Conservation (phyloP, 2,329 filamentous ascomycete genomes). For the Knufia fluminis region DNA sequence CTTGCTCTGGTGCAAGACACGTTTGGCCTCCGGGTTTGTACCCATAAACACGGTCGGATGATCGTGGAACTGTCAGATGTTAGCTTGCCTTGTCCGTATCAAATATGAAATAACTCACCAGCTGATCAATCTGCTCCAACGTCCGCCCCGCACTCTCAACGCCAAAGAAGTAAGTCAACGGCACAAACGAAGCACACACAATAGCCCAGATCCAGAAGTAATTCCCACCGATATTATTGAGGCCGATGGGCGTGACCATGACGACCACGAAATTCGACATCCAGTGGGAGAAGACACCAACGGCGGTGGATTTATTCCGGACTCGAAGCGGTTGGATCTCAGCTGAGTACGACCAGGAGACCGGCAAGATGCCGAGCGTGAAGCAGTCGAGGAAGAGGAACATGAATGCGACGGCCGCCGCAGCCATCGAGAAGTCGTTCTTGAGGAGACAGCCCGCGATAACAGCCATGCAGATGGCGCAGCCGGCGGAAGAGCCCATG, state of each 20-base stretch:
- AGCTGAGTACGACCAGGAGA: slow-evolving; percentile 44
- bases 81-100: neutral
- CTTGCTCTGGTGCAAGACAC: neutral
- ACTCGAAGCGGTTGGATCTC: slow-evolving; percentile 44
- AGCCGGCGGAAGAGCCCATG: slow-evolving; percentile 29
- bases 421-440: slow-evolving; percentile 31
- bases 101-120: neutral
- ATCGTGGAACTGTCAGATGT: slow-evolving; percentile 19
- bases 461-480: slow-evolving; percentile 35
- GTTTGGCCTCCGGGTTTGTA: neutral
- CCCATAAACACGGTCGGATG: slow-evolving; percentile 73
- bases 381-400: slow-evolving; percentile 40
- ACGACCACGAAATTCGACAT: slow-evolving; percentile 37
- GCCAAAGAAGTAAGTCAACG: slow-evolving; percentile 41
- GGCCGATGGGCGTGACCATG: slow-evolving; percentile 29
- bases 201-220: slow-evolving; percentile 30
- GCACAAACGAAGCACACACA: slow-evolving; percentile 26
- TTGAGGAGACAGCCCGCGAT: slow-evolving; percentile 29
- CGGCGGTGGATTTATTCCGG: slow-evolving; percentile 41
- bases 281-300: slow-evolving; percentile 43
- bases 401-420: slow-evolving; percentile 41
- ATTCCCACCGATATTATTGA: slow-evolving; percentile 28
- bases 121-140: neutral
- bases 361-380: slow-evolving; percentile 37
- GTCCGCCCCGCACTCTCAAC: slow-evolving; percentile 30